These are phyloP conservation scores for Saitozyma podzolica DNA, from an alignment of 768 basidiomycete species.

Conservation along the genomic window DNA sequence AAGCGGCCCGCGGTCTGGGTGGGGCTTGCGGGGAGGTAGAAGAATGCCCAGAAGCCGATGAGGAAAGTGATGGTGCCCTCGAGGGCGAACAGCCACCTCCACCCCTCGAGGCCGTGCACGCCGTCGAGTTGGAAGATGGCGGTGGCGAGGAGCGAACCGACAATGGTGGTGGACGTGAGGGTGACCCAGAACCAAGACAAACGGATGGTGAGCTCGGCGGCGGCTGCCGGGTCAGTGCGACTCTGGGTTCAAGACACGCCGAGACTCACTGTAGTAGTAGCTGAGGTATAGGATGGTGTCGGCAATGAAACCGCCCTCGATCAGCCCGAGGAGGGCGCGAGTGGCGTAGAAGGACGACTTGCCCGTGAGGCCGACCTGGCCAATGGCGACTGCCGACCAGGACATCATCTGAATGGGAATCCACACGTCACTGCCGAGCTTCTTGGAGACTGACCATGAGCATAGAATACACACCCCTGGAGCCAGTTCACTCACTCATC, in stretches of 20 bases:
- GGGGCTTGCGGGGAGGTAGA: slow-evolving; percentile 35
- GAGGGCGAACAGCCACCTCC: slow-evolving; percentile 26
- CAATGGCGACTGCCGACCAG: slow-evolving; percentile 32
- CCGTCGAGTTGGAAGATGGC: slow-evolving; percentile 35
- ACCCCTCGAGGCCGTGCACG: slow-evolving; percentile 25
- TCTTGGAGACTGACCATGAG: no score
- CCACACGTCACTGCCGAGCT: slow-evolving; percentile 35
- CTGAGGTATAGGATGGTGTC: slow-evolving; percentile 32
- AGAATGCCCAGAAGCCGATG: slow-evolving; percentile 24
- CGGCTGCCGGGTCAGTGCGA: no score
- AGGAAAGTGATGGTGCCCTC: slow-evolving; percentile 25
- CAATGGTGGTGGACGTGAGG: slow-evolving; percentile 26
- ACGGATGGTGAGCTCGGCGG: slow-evolving; percentile 32
- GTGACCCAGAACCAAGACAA: slow-evolving; percentile 42
- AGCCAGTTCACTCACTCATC: no score
- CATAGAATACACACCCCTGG: no score
- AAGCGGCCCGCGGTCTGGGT: slow-evolving; percentile 60
- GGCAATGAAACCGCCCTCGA: slow-evolving; percentile 28
- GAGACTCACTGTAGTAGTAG: slow-evolving; percentile 45
- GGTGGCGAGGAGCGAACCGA: slow-evolving; percentile 44
- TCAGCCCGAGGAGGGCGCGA: slow-evolving; percentile 25
- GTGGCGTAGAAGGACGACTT: slow-evolving; percentile 18
- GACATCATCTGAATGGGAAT: slow-evolving; percentile 35
- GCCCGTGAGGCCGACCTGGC: slow-evolving; percentile 16
- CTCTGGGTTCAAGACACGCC: no score